Evolutionary conservation across 2,329 filamentous ascomycete species (phyloP).

Genomic region (Fusarium siculi): DNA sequence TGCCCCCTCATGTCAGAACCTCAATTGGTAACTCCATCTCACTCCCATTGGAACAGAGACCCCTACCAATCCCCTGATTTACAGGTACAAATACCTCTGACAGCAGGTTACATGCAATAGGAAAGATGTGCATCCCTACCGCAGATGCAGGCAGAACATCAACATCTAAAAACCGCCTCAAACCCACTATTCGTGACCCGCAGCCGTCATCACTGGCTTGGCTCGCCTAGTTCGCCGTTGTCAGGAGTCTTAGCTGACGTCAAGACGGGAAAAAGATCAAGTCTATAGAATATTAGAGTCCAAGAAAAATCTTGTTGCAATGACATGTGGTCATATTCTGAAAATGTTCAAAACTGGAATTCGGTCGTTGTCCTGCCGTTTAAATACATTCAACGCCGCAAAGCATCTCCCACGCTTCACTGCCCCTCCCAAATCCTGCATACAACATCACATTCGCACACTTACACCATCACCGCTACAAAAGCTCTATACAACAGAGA

Average conservation of each 20-base stretch:
- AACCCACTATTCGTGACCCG: conserved; percentile 34
- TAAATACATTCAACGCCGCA: conserved; percentile 1
- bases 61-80: conserved; percentile 20
- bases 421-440: neutral
- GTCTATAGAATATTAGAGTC: neutral
- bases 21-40: conserved; percentile 7
- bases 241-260: conserved; percentile 27
- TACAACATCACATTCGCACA: neutral
- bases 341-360: conserved; percentile 20
- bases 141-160: neutral
- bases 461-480: neutral
- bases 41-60: conserved; percentile 12
- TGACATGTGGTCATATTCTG: neutral
- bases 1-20: neutral
- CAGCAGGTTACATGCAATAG: neutral
- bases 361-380: neutral
- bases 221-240: conserved; percentile 2
- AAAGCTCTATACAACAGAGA: conserved; percentile 4
- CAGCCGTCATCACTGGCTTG: conserved; percentile 37
- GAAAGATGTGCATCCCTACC: neutral
- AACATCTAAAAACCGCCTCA: neutral
- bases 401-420: neutral
- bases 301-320: neutral
- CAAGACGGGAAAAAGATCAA: conserved; percentile 8
- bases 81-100: conserved; percentile 18